These are phyloP conservation scores for Hypoxylon sp. DNA, from an alignment of 2,329 filamentous ascomycete species.

Conservation along the genomic window DNA sequence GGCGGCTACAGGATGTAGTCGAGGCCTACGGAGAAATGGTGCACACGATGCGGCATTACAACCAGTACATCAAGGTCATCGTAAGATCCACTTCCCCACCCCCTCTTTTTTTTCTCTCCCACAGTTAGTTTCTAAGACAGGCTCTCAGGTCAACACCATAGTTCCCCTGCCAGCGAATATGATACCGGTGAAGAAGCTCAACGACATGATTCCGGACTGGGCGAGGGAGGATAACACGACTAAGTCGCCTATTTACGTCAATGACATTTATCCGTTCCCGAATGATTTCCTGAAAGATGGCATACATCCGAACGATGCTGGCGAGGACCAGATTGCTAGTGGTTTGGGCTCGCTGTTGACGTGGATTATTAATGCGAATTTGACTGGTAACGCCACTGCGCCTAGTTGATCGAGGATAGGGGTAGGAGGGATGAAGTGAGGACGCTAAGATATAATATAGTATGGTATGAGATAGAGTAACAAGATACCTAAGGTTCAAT, in stretches of 20 bases:
- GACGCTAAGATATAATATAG: not conserved
- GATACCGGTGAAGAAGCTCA: constrained; percentile 54
- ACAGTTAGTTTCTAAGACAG: not conserved
- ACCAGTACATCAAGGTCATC: constrained; percentile 59
- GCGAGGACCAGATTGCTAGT: constrained; percentile 56
- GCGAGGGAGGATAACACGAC: constrained; percentile 55
- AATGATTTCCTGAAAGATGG: constrained; percentile 57
- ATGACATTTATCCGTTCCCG: constrained; percentile 56
- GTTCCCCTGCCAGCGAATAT: constrained; percentile 57
- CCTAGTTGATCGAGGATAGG: constrained; percentile 3
- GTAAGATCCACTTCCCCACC: constrained; percentile 47
- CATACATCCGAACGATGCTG: constrained; percentile 58
- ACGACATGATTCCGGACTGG: constrained; percentile 59
- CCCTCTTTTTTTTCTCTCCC: not conserved
- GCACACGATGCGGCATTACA: constrained; percentile 55
- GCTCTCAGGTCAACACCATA: constrained; percentile 57
- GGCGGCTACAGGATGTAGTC: constrained; percentile 55
- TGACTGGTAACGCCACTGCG: constrained; percentile 11
- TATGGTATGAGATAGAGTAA: not conserved
- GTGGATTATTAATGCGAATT: constrained; percentile 51
- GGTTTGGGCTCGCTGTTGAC: constrained; percentile 55
- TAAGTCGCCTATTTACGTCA: constrained; percentile 59
- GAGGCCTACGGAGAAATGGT: constrained; percentile 60
- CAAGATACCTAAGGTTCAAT: not conserved
- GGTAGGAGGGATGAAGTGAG: too few relatives aligned